Percentiles rank a stretch among this genome's conserved stretches.
Conservation (phyloP, 345 rosid species). For the Pistacia atlantica region DNA sequence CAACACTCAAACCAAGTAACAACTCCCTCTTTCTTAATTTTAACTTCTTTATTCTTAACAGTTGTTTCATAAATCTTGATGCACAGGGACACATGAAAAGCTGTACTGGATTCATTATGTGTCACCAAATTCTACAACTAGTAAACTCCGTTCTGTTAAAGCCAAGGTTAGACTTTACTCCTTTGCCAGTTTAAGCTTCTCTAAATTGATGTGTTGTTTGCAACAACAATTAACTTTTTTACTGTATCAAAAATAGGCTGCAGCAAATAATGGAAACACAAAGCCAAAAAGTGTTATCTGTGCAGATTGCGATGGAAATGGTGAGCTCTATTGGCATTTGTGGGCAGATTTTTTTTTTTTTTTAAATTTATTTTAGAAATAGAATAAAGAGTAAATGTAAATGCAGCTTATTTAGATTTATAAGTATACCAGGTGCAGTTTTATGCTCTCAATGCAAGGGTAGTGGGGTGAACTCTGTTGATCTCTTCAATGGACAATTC, state of each 20-base stretch:
- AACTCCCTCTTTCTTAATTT: neutral
- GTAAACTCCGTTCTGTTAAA: constrained; percentile 17
- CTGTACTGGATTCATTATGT: too few relatives aligned
- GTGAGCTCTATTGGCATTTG: constrained; percentile 19
- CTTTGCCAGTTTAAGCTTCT: neutral
- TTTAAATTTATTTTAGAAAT: neutral
- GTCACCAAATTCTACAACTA: neutral
- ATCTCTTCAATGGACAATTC: constrained; percentile 53
- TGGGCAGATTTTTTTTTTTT: too few relatives aligned
- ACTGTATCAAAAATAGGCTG: constrained; percentile 30
- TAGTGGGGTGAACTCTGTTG: constrained; percentile 53
- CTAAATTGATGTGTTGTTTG: neutral
- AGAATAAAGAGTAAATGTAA: neutral
- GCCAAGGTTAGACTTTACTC: constrained; percentile 22
- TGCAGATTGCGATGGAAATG: constrained; percentile 52
- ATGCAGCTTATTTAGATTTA: neutral
- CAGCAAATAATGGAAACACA: constrained; percentile 28
- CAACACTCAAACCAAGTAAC: constrained; percentile 25
- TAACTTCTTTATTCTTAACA: neutral
- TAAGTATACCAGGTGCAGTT: constrained; percentile 43
- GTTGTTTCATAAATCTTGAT: neutral
- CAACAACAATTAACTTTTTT: neutral
- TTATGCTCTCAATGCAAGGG: constrained; percentile 67
- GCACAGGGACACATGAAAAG: constrained; percentile 16
- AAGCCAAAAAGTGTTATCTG: constrained; percentile 50